A percentile compares a stretch with the other conserved stretches of the same genome.
phyloP scores from a whole-genome alignment of 768 basidiomycete species.

The Boletus pseudo-olivaceus region DNA sequence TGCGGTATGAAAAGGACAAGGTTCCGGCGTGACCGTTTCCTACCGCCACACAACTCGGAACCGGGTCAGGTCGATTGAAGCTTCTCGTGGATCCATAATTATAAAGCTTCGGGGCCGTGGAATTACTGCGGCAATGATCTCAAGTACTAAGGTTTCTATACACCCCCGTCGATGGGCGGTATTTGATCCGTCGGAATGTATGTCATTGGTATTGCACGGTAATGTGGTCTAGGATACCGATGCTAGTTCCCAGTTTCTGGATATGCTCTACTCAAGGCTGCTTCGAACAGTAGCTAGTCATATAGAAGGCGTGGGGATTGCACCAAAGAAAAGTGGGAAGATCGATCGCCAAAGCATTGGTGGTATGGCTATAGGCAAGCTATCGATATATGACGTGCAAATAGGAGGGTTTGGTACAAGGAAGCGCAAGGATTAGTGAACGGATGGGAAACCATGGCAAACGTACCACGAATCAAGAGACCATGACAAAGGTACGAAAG shows the following conservation, averaged over 20 bases:
- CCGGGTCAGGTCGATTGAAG: no score
- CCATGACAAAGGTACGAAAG: conserved; percentile 3
- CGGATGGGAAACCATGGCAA: not conserved
- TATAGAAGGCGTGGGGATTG: not conserved
- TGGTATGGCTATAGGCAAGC: conserved; percentile 1
- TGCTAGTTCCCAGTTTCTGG: not conserved
- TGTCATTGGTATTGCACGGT: not conserved
- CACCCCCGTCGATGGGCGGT: not conserved
- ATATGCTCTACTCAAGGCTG: conserved; percentile 7
- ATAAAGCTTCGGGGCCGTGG: no score
- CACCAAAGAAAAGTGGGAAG: not conserved
- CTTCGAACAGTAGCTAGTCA: conserved; percentile 4
- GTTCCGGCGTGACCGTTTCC: no score
- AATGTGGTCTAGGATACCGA: not conserved
- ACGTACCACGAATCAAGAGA: conserved; percentile 3
- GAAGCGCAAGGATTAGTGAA: conserved; percentile 12
- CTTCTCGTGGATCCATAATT: no score
- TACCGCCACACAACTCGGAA: no score
- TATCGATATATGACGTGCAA: conserved; percentile 3
- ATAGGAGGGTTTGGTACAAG: conserved; percentile 3
- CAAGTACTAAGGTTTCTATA: not conserved
- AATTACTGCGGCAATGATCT: no score
- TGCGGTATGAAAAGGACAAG: no score
- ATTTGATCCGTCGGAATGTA: not conserved
- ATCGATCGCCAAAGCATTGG: not conserved